Base-by-base conservation (phyloP, 108 stramenopile species). In the Nitzschia sp. region DNA sequence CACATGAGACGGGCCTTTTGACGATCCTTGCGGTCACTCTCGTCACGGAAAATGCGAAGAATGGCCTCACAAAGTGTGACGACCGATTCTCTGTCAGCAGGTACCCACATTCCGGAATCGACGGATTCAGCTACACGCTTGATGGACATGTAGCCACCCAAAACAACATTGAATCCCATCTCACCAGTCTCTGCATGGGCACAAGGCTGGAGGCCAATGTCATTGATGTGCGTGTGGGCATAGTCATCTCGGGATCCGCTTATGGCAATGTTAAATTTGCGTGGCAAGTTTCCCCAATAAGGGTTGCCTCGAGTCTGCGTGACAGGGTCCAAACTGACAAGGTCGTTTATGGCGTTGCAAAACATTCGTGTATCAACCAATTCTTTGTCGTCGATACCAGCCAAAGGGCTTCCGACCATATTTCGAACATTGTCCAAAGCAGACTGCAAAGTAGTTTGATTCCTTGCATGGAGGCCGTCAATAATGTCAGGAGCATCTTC, bases 241-340 rank as follows among this genome's bases (percentile, higher is more conserved):
- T 82, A 96, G 75, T 97, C 97, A 75, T 96, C 95, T 11, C 94
- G 77, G 31, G 85, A 79, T 38, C 97, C 97, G n/a, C 85, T 83
- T 19, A 97, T 77, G 53, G 95, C 97, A 74, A 97, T 87, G 74
- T 97, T 97, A 82, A 97, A 93, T 76, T 97, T 97, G 29, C 97
- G 85, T 3, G 95, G 95, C 27, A 97, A 75, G 70, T 96, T 96
- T 32, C 81, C 93, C 82, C 87, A 96, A 67, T 35, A 55, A 8
- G 97, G 93, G 72, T 94, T 95, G 29, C 95, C 95, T 59, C 89
- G 72, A 18, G 92, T 87, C 25, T 81, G 61, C 4, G 91, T 92
- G 27, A 80, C 81, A 13, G 89, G 86, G 46, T 93, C 85, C 27
- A 89, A 63, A 66, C 85, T 83, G 34, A 97, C 79, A 33, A 96